Evolutionary conservation across 192 early-diverging fungal genomes (phyloP).

Genomic region (Rhizoclosmatium globosum): DNA sequence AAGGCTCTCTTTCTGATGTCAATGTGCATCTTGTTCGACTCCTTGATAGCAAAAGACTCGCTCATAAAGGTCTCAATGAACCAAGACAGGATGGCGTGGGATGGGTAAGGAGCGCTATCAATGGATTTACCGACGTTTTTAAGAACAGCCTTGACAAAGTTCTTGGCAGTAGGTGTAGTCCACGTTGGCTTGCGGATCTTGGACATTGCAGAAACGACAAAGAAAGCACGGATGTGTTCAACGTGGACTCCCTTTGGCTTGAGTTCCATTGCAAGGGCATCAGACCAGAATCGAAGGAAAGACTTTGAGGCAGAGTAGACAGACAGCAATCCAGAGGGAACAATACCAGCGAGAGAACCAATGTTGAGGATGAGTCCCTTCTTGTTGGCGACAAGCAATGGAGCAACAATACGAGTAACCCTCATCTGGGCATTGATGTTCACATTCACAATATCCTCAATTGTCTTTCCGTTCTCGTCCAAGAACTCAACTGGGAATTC

Average conservation of each 20-base stretch:
- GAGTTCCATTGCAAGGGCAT: conserved; percentile 86
- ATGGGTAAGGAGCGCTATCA: conserved; percentile 71
- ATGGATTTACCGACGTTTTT: conserved; percentile 71
- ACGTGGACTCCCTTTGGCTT: conserved; percentile 76
- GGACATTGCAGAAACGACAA: conserved; percentile 94
- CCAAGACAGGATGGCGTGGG: conserved; percentile 78
- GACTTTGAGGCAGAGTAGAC: conserved; percentile 95
- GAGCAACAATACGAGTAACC: conserved; percentile 81
- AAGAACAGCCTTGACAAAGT: conserved; percentile 80
- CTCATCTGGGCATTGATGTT: conserved; percentile 86
- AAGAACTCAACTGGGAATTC: conserved; percentile 88
- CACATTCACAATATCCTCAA: conserved; percentile 82
- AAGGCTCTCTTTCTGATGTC: conserved; percentile 79
- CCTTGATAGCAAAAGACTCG: conserved; percentile 63
- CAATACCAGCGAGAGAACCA: conserved; percentile 88
- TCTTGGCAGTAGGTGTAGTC: conserved; percentile 80
- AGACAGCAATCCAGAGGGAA: conserved; percentile 85
- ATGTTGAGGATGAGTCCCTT: conserved; percentile 90
- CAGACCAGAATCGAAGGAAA: conserved; percentile 89
- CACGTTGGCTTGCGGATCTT: conserved; percentile 87
- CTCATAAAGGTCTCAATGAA: conserved; percentile 67
- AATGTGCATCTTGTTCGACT: conserved; percentile 64
- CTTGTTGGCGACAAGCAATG: conserved; percentile 79
- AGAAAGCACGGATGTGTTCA: conserved; percentile 94
- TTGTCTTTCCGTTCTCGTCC: conserved; percentile 42